A percentile compares a stretch with the other conserved stretches of the same genome.
These are phyloP conservation scores for Allium cepa DNA, from an alignment of 106 monocot species.

Conservation along the genomic window DNA sequence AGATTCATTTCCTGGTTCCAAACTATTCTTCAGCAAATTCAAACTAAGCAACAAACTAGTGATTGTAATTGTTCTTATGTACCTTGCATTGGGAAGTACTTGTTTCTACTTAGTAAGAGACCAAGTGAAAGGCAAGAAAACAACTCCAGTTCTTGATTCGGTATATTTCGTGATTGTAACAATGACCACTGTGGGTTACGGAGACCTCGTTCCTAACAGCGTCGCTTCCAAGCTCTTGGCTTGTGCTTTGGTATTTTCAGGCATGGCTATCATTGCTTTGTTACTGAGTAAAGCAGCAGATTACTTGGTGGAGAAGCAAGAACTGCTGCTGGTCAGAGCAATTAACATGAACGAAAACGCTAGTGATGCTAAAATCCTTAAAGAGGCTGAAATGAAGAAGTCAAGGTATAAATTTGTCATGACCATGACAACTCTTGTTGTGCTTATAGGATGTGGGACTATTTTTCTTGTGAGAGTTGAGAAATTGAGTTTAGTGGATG, in stretches of 20 bases:
- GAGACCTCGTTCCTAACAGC: conserved; percentile 75
- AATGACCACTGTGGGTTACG: conserved; percentile 92
- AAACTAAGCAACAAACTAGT: conserved; percentile 35
- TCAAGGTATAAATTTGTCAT: conserved; percentile 49
- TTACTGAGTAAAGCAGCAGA: conserved; percentile 69
- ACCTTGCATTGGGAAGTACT: conserved; percentile 28
- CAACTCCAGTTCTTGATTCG: conserved; percentile 58
- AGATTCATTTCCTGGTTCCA: conserved; percentile 15
- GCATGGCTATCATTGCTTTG: conserved; percentile 72
- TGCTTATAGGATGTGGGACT: conserved; percentile 37
- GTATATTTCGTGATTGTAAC: conserved; percentile 87
- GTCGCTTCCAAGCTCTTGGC: conserved; percentile 59
- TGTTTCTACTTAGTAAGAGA: conserved; percentile 52
- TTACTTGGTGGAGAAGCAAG: conserved; percentile 84
- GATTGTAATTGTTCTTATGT: conserved; percentile 32
- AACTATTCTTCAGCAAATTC: conserved; percentile 14
- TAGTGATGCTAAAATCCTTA: conserved; percentile 30
- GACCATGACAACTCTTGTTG: conserved; percentile 16
- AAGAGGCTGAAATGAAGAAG: conserved; percentile 41
- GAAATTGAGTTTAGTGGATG: conserved; percentile 59
- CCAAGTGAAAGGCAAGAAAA: conserved; percentile 55
- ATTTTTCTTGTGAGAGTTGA: conserved; percentile 56
- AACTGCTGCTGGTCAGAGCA: conserved; percentile 62
- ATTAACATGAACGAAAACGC: conserved; percentile 31
- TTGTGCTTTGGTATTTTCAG: conserved; percentile 67